Evolutionary conservation across 2,329 filamentous ascomycete genomes (phyloP), one percentile per base, ranked within the genome.

Genomic region (Penicillium crustosum): DNA sequence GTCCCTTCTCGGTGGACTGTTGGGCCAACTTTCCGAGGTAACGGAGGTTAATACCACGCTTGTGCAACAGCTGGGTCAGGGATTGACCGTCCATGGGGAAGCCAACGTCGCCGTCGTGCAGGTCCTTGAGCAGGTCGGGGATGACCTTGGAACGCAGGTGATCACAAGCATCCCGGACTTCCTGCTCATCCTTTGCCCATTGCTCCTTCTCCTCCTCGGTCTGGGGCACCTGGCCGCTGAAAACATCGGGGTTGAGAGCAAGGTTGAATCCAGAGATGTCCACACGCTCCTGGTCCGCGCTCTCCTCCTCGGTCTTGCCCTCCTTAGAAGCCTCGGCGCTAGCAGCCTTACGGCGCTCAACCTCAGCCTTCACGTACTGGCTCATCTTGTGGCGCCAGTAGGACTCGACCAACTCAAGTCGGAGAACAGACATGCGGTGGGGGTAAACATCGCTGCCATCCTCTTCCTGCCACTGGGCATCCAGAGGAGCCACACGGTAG

Each of bases 1-100:
- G 82, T 55, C 88, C 88, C 66, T 86, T 83, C 59, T 83, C 79
- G 64, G 85, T 84, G 66, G 89, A 86, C 51, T 90, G 82, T 58
- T 84, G 81, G 13, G 91, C 89, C 61, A 99, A 78, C 75, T 87
- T 89, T 64, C 94, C 94, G n/a, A 97, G 83, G 75, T 99, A 99
- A 70, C 95, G 86, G 61, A 97, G 84, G 79, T 99, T 99, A 80
- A 99, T 93, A 77, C 94, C 94, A 42, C 93, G 90, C 82, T 96
- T 96, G 81, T 99, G 94, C 71, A 99, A 82, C 51, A 97, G 84
- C 64, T 88, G 87, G 68, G 89, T 91, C 58, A 99, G 82, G 21
- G 93, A 97, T 70, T 90, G 86, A n/a, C 94, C 94, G 68, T 99
- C 95, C 91, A 97, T 97, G 13, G 94, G 94, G 80, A 97, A 97